Evolutionary conservation across 305 asterid species (phyloP).

Genomic region (Caryopteris hybrid): DNA sequence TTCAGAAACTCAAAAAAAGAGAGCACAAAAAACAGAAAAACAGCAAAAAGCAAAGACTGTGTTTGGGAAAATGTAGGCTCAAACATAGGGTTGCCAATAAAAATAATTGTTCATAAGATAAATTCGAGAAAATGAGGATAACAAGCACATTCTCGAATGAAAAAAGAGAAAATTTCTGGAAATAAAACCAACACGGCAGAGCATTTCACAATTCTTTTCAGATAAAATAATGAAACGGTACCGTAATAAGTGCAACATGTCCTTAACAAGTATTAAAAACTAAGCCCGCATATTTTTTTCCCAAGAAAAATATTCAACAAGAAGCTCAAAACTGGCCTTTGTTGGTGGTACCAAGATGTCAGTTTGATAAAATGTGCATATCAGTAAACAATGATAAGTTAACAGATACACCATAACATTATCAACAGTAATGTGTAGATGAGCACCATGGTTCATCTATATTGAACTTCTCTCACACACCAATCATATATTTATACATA

Average conservation of each 20-base stretch:
- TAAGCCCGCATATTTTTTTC: not conserved
- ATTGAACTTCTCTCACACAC: not conserved
- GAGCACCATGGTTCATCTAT: not conserved
- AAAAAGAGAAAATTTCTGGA: not conserved
- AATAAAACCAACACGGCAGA: not conserved
- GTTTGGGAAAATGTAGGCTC: not conserved
- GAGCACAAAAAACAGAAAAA: not conserved
- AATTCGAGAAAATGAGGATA: not conserved
- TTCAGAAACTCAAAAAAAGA: not conserved
- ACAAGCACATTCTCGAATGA: not conserved
- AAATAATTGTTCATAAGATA: too few relatives aligned
- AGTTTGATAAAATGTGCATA: not conserved
- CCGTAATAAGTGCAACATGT: not conserved
- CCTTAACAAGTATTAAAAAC: not conserved
- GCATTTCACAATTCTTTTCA: not conserved
- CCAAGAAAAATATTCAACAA: not conserved
- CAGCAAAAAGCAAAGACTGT: not conserved
- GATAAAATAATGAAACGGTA: not conserved
- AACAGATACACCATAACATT: not conserved
- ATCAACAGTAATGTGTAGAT: not conserved
- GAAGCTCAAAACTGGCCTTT: not conserved
- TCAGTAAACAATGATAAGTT: not conserved
- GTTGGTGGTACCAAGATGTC: not conserved
- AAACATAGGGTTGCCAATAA: too few relatives aligned
- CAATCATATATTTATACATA: not conserved